These are phyloP conservation scores for Gloeopeniophorella convolvens DNA, from an alignment of 768 basidiomycete genomes.

Conservation along the genomic window DNA sequence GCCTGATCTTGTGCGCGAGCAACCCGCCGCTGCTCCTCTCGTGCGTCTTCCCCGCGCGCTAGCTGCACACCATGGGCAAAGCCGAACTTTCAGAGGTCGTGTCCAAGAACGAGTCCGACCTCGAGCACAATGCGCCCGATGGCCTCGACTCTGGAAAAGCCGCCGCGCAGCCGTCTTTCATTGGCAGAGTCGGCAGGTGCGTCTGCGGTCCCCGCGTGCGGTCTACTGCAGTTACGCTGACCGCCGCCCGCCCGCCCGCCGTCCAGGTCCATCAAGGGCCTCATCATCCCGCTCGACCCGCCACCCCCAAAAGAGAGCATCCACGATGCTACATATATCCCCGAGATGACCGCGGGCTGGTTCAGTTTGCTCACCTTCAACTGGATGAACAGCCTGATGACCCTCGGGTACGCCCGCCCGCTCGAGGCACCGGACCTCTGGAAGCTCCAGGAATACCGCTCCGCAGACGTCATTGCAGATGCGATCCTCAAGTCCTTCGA, in stretches of 20 bases:
- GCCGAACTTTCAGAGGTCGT: background rate
- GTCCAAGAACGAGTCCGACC: constrained; percentile 3
- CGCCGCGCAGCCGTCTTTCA: background rate
- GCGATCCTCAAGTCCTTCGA: constrained; percentile 62
- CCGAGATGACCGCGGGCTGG: constrained; percentile 59
- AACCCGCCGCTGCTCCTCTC: too few species aligned
- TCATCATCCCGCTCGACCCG: constrained; percentile 21
- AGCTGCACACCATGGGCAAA: background rate
- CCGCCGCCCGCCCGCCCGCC: background rate
- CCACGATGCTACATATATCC: constrained; percentile 54
- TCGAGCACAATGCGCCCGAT: background rate
- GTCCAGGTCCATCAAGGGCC: constrained; percentile 15
- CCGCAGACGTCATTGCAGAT: constrained; percentile 53
- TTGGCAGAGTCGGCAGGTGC: background rate
- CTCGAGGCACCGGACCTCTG: constrained; percentile 78
- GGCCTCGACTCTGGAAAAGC: background rate
- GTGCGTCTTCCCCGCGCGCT: too few species aligned
- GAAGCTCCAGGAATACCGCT: constrained; percentile 60
- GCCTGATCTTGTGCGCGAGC: too few species aligned
- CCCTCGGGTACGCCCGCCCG: constrained; percentile 72
- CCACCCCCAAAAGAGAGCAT: constrained; percentile 45
- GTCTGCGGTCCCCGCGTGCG: background rate
- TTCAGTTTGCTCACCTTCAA: constrained; percentile 56
- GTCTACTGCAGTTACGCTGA: background rate
- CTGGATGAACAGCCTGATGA: constrained; percentile 71